phyloP scores from a whole-genome alignment of 257 asterid genomes.

The Lycium ferocissimum region DNA sequence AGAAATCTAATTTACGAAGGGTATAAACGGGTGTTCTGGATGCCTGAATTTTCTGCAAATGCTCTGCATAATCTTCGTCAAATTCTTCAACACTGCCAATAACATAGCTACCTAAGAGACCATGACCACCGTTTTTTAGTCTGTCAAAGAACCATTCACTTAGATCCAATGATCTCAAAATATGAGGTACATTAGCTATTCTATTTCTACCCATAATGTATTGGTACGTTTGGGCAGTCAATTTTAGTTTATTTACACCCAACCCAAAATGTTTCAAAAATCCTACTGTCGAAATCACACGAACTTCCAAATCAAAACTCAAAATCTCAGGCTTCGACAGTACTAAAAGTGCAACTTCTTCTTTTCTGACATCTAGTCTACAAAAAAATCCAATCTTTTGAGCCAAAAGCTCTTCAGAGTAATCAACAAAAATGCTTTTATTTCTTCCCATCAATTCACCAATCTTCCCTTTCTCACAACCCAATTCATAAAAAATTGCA shows the following conservation, averaged over 20 bases:
- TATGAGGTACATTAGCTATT: slow-evolving; percentile 56
- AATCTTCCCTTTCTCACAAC: slow-evolving; percentile 60
- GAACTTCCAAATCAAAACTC: slow-evolving; percentile 46
- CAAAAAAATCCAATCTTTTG: slow-evolving; percentile 58
- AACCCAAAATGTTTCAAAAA: slow-evolving; percentile 58
- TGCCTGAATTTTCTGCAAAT: slow-evolving; percentile 43
- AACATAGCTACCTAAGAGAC: slow-evolving; percentile 46
- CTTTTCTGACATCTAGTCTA: slow-evolving; percentile 50
- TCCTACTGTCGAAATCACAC: slow-evolving; percentile 53
- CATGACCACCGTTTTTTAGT: slow-evolving; percentile 54
- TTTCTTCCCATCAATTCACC: slow-evolving; percentile 62
- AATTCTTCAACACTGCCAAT: slow-evolving; percentile 41
- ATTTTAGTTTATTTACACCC: slow-evolving; percentile 38
- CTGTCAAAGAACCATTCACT: slow-evolving; percentile 66
- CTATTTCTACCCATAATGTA: slow-evolving; percentile 72
- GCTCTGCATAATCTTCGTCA: slow-evolving; percentile 48
- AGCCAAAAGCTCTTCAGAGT: slow-evolving; percentile 54
- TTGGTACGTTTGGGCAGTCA: slow-evolving; percentile 53
- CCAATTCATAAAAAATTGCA: slow-evolving; percentile 57
- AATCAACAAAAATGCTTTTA: slow-evolving; percentile 50
- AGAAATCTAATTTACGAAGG: slow-evolving; percentile 51
- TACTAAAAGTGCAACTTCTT: slow-evolving; percentile 55
- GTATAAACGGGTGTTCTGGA: slow-evolving; percentile 42
- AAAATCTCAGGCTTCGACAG: slow-evolving; percentile 59
- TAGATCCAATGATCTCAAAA: slow-evolving; percentile 64